Conservation (phyloP, 257 asterid genomes). For the Penstemon davidsonii region DNA sequence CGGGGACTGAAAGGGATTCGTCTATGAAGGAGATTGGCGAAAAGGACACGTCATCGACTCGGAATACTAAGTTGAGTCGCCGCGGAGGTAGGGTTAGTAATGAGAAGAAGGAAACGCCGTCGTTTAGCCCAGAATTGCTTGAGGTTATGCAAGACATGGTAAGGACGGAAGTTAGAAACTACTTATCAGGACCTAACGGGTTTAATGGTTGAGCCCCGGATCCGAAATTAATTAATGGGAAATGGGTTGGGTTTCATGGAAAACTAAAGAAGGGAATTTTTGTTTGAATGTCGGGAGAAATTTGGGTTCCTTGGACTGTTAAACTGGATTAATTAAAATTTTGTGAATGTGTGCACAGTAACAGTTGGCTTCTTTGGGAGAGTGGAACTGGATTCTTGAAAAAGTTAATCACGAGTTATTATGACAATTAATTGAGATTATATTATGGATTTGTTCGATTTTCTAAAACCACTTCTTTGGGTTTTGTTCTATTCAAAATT, state of each 20-base stretch:
- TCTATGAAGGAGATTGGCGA: background rate
- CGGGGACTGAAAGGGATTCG: conserved; percentile 30
- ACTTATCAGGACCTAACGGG: conserved; percentile 25
- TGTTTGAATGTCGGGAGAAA: background rate
- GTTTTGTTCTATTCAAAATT: no score
- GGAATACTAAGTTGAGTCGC: conserved; percentile 4
- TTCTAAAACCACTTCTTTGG: no score
- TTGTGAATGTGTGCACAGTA: no score
- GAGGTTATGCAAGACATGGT: conserved; percentile 38
- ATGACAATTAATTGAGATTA: no score
- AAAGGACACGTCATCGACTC: background rate
- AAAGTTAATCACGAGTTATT: no score
- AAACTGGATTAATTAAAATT: no score
- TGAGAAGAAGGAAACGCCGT: conserved; percentile 12
- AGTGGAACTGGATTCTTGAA: no score
- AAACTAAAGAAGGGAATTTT: background rate
- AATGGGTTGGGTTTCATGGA: background rate
- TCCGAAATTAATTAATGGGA: background rate
- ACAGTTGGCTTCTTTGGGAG: no score
- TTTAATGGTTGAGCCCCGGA: background rate
- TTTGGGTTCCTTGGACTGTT: no score
- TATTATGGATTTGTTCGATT: no score
- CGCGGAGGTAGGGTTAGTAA: background rate
- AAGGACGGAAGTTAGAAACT: conserved; percentile 42
- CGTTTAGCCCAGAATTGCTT: conserved; percentile 33